Evolutionary conservation across 75 land plant genomes (phyloP), one percentile per base, ranked within the genome.

Genomic region (Adiantum capillusveneris): DNA sequence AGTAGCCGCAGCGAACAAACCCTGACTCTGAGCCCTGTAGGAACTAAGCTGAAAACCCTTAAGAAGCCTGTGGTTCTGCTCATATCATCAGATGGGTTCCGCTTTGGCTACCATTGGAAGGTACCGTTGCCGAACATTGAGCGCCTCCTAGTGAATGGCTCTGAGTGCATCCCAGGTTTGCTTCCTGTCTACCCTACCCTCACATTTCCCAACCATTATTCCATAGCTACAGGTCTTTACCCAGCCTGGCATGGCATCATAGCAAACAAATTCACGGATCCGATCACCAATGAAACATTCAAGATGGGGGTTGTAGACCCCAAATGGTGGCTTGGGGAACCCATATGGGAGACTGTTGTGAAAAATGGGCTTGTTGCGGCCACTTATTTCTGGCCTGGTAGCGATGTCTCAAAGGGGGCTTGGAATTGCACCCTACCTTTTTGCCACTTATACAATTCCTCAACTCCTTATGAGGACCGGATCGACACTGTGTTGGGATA

Each of bases 171-270:
- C 29, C 25, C 65, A 20, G 98, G 98, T 25, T 71, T 93, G 70
- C 81, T 85, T 26, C 85, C 98, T 0, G 98, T 93, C 26, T 93
- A 85, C 67, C 98, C 98, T 25, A 83, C 84, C 12, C 67, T 89
- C 19, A 93, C 98, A 20, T 93, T 93, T 55, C 98, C 98, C 21
- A 93, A 93, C 29, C 98, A 93, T 53, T 93, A 93, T 75, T 85
- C 96, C 34, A 93, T 93, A 17, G 98, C 58, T 26, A 93, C 98
- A n/a, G 98, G 98, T 25, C 82, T 91, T 37, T 91, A 87, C 57
- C 97, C 97, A 1, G 72, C 88, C 1, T 68, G 76, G 74, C 98
- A 93, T 65, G 98, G 98, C 6, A 84, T 93, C n/a, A 75, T 93
- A 51, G 78, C 80, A 53, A 89, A 93, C 69, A 39, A 73, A n/a